Conservation (phyloP, 2,329 filamentous ascomycete genomes). For the Trichoderma aggressivum region DNA sequence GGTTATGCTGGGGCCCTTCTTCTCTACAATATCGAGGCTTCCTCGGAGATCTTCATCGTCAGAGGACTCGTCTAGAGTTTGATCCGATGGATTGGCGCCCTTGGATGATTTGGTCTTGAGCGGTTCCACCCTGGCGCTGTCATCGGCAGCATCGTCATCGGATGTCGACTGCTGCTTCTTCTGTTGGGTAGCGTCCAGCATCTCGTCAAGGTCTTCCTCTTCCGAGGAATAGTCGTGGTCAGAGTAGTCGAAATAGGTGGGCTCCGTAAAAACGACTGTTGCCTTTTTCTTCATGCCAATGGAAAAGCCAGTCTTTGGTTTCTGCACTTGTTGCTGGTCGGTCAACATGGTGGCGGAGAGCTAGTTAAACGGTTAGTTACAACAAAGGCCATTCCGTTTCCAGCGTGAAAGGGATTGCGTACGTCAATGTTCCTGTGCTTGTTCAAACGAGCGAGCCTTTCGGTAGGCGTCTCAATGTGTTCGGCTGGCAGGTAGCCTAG, state of each 20-base stretch:
- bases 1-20: conserved; percentile 57
- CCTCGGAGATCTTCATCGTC: conserved; percentile 39
- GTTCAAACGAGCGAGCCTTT: conserved; percentile 87
- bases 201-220: conserved; percentile 55
- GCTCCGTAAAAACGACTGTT: conserved; percentile 78
- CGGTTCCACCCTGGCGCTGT: conserved; percentile 54
- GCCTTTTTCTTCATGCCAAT: conserved; percentile 77
- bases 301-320: conserved; percentile 64
- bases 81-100: conserved; percentile 41
- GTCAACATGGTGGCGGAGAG: conserved; percentile 61
- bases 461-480: conserved; percentile 96
- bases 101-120: conserved; percentile 48
- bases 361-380: conserved; percentile 33
- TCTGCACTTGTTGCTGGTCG: conserved; percentile 58
- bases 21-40: conserved; percentile 66
- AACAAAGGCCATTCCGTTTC: neutral
- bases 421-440: conserved; percentile 98
- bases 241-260: conserved; percentile 84
- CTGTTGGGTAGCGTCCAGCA: conserved; percentile 34
- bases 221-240: conserved; percentile 83
- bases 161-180: conserved; percentile 30
- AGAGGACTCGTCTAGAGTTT: conserved; percentile 32
- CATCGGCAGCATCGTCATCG: conserved; percentile 40
- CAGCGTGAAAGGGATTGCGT: conserved; percentile 36
- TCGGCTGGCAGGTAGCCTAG: conserved; percentile 92